phyloP scores from a whole-genome alignment of 345 rosid species.

The Acer negundo region DNA sequence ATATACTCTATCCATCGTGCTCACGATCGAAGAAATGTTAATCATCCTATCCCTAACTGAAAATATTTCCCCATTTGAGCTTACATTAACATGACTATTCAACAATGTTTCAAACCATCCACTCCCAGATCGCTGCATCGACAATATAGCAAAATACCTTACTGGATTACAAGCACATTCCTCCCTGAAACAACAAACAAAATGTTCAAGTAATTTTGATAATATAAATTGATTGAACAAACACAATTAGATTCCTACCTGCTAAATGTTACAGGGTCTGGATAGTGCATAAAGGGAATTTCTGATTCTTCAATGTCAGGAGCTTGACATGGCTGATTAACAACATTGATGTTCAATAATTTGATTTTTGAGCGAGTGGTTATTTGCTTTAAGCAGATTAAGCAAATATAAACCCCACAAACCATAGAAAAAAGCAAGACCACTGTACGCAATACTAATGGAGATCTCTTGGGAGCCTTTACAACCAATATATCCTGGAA shows the following conservation, averaged over 20 bases:
- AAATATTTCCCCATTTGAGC: constrained; percentile 46
- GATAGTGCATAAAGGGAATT: constrained; percentile 34
- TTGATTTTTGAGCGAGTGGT: constrained; percentile 15
- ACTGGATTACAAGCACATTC: constrained; percentile 44
- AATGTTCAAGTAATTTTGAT: neutral
- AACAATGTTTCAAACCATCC: constrained; percentile 49
- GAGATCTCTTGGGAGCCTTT: constrained; percentile 41
- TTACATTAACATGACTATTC: constrained; percentile 44
- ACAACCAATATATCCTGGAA: constrained; percentile 33
- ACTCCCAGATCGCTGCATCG: constrained; percentile 50
- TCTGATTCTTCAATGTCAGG: constrained; percentile 28
- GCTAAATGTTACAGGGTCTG: constrained; percentile 33
- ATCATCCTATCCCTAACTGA: constrained; percentile 30
- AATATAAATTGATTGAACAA: neutral
- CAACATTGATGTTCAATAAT: constrained; percentile 19
- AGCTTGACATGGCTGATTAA: constrained; percentile 26
- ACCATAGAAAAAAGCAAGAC: constrained; percentile 38
- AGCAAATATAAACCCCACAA: constrained; percentile 41
- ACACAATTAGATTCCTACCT: neutral
- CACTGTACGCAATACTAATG: constrained; percentile 27
- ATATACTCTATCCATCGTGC: constrained; percentile 29
- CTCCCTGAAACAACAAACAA: constrained; percentile 18
- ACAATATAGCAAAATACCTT: constrained; percentile 38
- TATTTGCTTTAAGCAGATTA: constrained; percentile 37
- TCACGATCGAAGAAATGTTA: constrained; percentile 31